A percentile compares a stretch with the other conserved stretches of the same genome.
These are phyloP conservation scores for Entophlyctis luteolus DNA, from an alignment of 192 early-diverging fungal species.

Conservation along the genomic window DNA sequence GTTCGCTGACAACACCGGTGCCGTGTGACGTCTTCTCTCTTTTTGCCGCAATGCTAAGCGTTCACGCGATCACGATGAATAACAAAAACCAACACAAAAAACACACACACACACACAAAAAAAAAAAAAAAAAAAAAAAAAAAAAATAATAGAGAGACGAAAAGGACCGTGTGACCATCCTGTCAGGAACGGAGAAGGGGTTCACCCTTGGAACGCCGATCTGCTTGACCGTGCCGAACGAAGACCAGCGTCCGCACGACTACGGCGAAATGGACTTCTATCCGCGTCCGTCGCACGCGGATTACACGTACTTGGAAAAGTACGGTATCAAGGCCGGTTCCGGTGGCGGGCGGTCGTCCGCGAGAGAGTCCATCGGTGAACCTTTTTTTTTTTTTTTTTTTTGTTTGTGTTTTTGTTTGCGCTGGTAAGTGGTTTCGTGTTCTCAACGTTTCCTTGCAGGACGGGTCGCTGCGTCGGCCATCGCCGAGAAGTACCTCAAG, in stretches of 20 bases:
- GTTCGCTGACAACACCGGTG: conserved; percentile 91
- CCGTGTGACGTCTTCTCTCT: conserved; percentile 8
- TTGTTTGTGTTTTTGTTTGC: too few species aligned
- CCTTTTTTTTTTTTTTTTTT: too few species aligned
- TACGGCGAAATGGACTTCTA: conserved; percentile 94
- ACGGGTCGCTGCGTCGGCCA: conserved; percentile 90
- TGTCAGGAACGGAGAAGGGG: conserved; percentile 90
- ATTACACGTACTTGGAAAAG: conserved; percentile 94
- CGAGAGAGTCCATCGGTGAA: conserved; percentile 91
- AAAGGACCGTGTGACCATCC: conserved; percentile 87
- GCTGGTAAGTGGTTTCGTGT: background rate
- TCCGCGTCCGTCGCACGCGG: conserved; percentile 96
- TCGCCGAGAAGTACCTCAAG: conserved; percentile 95
- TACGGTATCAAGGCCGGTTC: conserved; percentile 92
- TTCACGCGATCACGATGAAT: background rate
- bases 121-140: too few species aligned
- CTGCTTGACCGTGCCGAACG: conserved; percentile 83
- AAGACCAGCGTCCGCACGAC: conserved; percentile 94
- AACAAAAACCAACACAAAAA: too few species aligned
- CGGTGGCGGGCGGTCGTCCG: conserved; percentile 90
- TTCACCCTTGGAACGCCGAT: conserved; percentile 93
- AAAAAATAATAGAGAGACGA: conserved; percentile 73
- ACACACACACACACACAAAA: too few species aligned
- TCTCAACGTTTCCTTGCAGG: conserved; percentile 45
- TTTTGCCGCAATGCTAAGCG: background rate